Conservation (phyloP, 495 filamentous ascomycete genomes). For the Hamigera avellanea region DNA sequence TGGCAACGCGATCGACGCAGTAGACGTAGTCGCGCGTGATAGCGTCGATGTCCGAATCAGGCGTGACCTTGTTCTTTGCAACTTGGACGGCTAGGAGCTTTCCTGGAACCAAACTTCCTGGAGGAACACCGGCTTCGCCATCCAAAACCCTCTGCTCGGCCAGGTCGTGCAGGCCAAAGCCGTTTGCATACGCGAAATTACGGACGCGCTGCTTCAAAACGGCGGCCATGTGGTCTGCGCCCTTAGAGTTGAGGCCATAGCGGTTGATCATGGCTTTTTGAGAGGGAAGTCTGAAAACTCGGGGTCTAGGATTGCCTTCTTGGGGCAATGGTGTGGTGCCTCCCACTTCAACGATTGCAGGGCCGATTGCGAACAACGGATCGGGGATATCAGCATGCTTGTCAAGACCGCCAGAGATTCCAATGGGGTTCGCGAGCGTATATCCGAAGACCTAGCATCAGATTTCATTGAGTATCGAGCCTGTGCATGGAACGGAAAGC, state of each 20-base stretch:
- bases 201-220: constrained; percentile 67
- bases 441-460: constrained; percentile 61
- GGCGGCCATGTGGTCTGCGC: constrained; percentile 75
- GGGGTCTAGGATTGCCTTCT: constrained; percentile 71
- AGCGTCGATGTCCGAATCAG: constrained; percentile 71
- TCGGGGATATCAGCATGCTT: constrained; percentile 85
- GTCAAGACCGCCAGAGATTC: constrained; percentile 86
- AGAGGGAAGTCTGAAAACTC: constrained; percentile 74
- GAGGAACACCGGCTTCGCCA: constrained; percentile 50
- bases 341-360: constrained; percentile 79
- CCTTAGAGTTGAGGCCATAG: constrained; percentile 86
- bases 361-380: constrained; percentile 67
- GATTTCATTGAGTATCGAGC: neutral
- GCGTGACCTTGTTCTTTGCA: constrained; percentile 89
- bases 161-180: constrained; percentile 48
- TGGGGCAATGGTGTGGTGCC: constrained; percentile 80
- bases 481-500: neutral
- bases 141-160: constrained; percentile 63
- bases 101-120: constrained; percentile 64
- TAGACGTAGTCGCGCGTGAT: constrained; percentile 77
- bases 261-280: constrained; percentile 86
- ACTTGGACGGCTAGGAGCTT: constrained; percentile 84
- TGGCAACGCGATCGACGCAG: constrained; percentile 69
- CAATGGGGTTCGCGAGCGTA: constrained; percentile 71
- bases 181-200: constrained; percentile 57